Percentiles rank a stretch among this genome's conserved stretches.
Conservation (phyloP, 2,329 filamentous ascomycete genomes). For the Escovopsis sp. region DNA sequence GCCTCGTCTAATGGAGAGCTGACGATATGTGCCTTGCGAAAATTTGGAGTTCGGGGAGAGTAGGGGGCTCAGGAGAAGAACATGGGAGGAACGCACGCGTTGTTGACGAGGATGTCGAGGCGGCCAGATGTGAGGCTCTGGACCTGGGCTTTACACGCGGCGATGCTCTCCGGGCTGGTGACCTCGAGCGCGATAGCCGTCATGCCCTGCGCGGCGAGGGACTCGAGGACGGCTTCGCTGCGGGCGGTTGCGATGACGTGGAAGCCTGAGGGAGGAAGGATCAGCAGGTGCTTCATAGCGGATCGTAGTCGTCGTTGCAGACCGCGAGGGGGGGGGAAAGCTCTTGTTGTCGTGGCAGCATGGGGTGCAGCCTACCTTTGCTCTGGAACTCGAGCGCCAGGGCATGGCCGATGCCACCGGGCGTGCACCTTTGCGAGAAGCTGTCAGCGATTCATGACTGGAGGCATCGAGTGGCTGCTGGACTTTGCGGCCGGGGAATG, state of each 20-base stretch:
- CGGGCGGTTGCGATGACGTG: constrained; percentile 44
- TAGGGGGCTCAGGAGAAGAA: background rate
- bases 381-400: constrained; percentile 36
- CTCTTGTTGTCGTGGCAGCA: background rate
- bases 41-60: too few relatives aligned
- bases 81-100: constrained; percentile 29
- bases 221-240: constrained; percentile 29
- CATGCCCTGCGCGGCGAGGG: constrained; percentile 31
- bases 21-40: too few relatives aligned
- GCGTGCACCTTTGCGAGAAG: constrained; percentile 32
- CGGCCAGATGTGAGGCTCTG: constrained; percentile 32
- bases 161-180: constrained; percentile 34
- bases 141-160: constrained; percentile 30
- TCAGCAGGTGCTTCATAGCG: background rate
- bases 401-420: constrained; percentile 42
- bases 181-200: constrained; percentile 37
- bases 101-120: constrained; percentile 44
- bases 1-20: too few relatives aligned
- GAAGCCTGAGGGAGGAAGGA: constrained; percentile 10
- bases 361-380: constrained; percentile 23
- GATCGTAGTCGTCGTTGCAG: too few relatives aligned
- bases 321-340: too few relatives aligned
- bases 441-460: background rate
- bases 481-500: too few relatives aligned
- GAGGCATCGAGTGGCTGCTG: too few relatives aligned